These are phyloP conservation scores for Fusarium staphyleae DNA, from an alignment of 2,329 filamentous ascomycete genomes.

Conservation along the genomic window DNA sequence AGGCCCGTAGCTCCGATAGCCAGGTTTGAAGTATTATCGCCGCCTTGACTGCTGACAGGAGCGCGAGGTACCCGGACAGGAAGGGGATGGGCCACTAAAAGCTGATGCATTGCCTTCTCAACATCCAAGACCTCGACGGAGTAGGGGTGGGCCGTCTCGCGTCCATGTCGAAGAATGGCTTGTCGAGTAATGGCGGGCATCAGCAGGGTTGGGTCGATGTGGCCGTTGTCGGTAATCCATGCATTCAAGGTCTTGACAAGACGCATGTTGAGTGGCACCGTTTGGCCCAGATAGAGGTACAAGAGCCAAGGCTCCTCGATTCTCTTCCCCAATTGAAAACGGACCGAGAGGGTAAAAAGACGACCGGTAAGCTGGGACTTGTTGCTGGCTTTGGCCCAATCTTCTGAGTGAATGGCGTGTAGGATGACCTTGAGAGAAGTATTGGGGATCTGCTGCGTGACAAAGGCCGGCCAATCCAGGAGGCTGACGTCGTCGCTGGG, in stretches of 20 bases:
- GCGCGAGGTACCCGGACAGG: background rate
- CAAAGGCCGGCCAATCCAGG: constrained; percentile 10
- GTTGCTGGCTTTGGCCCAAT: constrained; percentile 1
- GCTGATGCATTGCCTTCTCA: background rate
- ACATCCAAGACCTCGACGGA: background rate
- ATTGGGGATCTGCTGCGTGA: constrained; percentile 3
- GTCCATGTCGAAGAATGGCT: constrained; percentile 7
- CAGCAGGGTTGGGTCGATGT: background rate
- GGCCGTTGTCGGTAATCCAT: constrained; percentile 2
- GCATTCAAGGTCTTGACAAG: constrained; percentile 5
- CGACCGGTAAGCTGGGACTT: constrained; percentile 7
- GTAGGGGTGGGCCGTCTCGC: background rate
- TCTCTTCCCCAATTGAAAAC: background rate
- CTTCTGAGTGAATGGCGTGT: constrained; percentile 8
- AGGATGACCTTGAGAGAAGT: constrained; percentile 12
- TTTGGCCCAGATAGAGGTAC: constrained; percentile 5
- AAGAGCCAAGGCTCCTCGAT: constrained; percentile 11
- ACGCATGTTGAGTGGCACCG: background rate
- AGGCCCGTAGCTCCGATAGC: too few species aligned
- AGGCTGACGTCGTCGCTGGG: background rate
- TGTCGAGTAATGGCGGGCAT: constrained; percentile 1
- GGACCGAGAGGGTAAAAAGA: constrained; percentile 5
- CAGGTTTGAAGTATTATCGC: background rate
- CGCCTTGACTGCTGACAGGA: background rate
- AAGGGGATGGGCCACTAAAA: background rate